Evolutionary conservation across 371 early-diverging fungal species (phyloP), one percentile per base, ranked within the genome.

Genomic region (Mucor mucedo): DNA sequence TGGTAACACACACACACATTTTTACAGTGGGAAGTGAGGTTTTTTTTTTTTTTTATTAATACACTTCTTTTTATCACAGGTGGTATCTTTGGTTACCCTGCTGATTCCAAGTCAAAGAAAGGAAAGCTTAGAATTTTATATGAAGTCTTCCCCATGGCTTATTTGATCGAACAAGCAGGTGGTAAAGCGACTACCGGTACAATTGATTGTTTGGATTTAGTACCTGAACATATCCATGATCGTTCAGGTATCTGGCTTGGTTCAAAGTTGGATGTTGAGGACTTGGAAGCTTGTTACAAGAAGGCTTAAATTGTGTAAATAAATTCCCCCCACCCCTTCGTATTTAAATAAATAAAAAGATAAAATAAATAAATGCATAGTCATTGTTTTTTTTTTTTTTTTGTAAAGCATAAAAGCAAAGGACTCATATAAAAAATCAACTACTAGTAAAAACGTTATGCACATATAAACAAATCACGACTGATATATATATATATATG

Each of bases 111-210:
- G 77, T 93, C 93, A 54, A 90, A 89, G 83, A 85, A 87, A 35
- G 98, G 95, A 70, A 98, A 98, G 79, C 92, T 98, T 62, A 87
- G 98, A 66, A 87, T 97, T 48, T 85, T 98, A 33, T 98, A 98
- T 79, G 98, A 98, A 85, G 93, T 96, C 66, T 98, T 97, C 88
- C 98, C 98, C 21, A 98, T 98, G 98, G 89, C 98, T 4, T 89
- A 89, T 65, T 76, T 98, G 61, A 82, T 95, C 49, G 98, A 98
- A 78, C 93, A 95, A 70, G 97, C 97, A 9, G 98, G 98, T 55
- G 98, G 98, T 52, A 91, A 89, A 69, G 94, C 98, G 4, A 82
- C 88, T 33, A 95, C 93, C 16, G 98, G 98, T 53, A 83, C 76
- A 28, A 69, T 83, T 73, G 71, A 93, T 44, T 92, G 96, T 75